Conservation (phyloP, 495 filamentous ascomycete species). For the Rostrohypoxylon terebratum region DNA sequence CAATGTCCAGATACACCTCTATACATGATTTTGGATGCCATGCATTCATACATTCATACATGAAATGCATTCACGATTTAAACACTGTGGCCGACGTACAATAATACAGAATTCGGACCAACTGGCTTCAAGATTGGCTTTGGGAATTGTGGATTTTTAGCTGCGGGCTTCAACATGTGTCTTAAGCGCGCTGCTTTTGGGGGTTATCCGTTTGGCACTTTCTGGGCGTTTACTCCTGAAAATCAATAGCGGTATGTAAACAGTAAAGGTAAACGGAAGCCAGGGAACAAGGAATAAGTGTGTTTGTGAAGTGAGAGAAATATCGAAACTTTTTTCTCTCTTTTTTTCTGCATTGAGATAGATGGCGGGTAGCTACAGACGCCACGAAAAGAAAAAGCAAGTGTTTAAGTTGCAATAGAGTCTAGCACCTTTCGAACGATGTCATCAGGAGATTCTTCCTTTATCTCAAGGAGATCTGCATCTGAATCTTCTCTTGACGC, state of each 20-base stretch:
- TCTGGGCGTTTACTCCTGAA: neutral
- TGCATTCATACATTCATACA: no score
- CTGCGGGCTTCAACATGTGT: neutral
- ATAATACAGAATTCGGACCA: neutral
- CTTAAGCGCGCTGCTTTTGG: no score
- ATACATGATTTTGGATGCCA: no score
- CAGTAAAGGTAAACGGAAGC: neutral
- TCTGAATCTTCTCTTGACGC: slow-evolving; percentile 40
- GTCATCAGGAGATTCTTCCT: slow-evolving; percentile 37
- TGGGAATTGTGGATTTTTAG: neutral
- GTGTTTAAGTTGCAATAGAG: neutral
- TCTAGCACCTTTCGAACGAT: slow-evolving; percentile 18
- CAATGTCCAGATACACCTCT: neutral
- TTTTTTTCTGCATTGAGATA: no score
- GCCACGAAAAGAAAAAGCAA: neutral
- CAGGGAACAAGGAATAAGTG: neutral
- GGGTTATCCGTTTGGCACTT: no score
- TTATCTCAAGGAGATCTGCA: slow-evolving; percentile 36
- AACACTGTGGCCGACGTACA: no score
- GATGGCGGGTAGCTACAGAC: neutral
- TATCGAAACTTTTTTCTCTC: no score
- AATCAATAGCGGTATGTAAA: neutral
- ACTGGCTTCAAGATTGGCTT: no score
- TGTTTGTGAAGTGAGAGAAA: neutral
- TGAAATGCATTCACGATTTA: no score